Evolutionary conservation across 2,329 filamentous ascomycete genomes (phyloP).

Genomic region (Paecilomyces niveus): DNA sequence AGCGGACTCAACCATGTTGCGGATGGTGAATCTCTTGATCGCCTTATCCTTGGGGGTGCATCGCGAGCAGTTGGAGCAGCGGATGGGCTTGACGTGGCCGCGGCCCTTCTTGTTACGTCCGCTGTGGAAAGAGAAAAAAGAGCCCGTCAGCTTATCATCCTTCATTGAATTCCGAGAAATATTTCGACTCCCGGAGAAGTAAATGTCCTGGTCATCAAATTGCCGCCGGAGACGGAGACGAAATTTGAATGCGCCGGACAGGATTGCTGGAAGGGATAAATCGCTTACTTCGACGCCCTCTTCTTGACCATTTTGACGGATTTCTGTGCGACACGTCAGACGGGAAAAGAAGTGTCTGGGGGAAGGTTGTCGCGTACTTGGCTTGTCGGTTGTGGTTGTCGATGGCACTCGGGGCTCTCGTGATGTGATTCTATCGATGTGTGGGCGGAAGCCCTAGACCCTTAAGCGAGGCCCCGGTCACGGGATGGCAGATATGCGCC

Average conservation of each 20-base stretch:
- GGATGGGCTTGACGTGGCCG: constrained; percentile 99
- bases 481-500: constrained; percentile 13
- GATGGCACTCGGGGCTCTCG: constrained; percentile 27
- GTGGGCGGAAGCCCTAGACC: constrained; percentile 31
- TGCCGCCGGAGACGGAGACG: neutral
- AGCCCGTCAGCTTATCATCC: constrained; percentile 24
- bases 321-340: constrained; percentile 33
- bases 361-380: constrained; percentile 28
- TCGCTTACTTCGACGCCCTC: constrained; percentile 63
- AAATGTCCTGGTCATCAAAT: constrained; percentile 9
- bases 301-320: constrained; percentile 67
- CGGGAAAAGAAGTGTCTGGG: constrained; percentile 13
- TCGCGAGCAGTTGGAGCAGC: constrained; percentile 80
- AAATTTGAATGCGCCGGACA: neutral
- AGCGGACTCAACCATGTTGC: constrained; percentile 99
- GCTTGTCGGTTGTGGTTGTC: constrained; percentile 33
- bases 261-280: constrained; percentile 13
- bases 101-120: constrained; percentile 99
- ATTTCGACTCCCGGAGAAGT: constrained; percentile 7
- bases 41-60: constrained; percentile 99
- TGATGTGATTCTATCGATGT: constrained; percentile 25
- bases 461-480: constrained; percentile 31
- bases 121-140: constrained; percentile 45
- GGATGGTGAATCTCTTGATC: constrained; percentile 99
- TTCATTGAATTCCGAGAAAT: constrained; percentile 2